phyloP scores from a whole-genome alignment of 176 grass and related monocot genomes.

The Zea luxurians region DNA sequence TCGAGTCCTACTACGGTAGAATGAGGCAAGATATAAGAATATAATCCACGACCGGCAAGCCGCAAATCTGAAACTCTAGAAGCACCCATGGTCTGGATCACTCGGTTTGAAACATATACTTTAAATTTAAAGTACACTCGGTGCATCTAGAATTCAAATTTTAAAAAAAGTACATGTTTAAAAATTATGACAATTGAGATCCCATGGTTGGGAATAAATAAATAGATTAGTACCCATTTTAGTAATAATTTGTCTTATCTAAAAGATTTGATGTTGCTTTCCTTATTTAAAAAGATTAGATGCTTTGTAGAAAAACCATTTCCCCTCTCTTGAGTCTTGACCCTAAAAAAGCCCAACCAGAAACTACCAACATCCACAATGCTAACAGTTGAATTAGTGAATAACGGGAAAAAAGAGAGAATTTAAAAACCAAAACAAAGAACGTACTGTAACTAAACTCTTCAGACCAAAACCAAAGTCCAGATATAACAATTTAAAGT shows the following conservation, averaged over 20 bases:
- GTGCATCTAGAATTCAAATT: neutral
- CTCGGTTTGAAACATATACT: neutral
- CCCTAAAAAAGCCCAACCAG: neutral
- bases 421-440: neutral
- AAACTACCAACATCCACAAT: neutral
- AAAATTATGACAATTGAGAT: neutral
- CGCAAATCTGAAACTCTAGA: neutral
- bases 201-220: neutral
- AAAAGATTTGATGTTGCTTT: neutral
- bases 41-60: neutral
- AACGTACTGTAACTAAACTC: neutral
- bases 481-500: neutral
- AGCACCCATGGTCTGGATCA: neutral
- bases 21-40: neutral
- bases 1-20: neutral
- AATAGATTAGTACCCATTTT: neutral
- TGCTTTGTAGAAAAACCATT: neutral
- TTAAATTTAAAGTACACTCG: too few species aligned
- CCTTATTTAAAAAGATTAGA: slow-evolving; percentile 16
- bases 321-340: neutral
- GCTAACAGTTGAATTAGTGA: neutral
- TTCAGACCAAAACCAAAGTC: neutral
- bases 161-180: neutral
- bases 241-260: neutral
- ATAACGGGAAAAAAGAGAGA: neutral